These are phyloP conservation scores for Eremochloa ophiuroides DNA, from an alignment of 176 grass and related monocot species.

Conservation along the genomic window DNA sequence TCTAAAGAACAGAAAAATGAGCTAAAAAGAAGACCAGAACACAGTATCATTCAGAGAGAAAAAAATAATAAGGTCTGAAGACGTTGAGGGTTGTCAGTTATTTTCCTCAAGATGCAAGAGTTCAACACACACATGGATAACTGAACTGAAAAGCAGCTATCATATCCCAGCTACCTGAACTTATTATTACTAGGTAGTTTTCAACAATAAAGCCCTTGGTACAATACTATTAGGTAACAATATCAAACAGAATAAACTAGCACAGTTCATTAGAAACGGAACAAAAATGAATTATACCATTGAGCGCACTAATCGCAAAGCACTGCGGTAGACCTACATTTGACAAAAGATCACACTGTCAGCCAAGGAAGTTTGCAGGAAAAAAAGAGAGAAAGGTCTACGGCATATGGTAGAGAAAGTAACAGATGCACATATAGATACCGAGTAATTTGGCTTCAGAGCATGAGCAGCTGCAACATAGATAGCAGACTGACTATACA, in stretches of 20 bases:
- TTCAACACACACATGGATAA: constrained; percentile 1
- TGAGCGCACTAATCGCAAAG: constrained; percentile 78
- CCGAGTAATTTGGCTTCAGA: constrained; percentile 89
- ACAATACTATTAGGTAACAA: background rate
- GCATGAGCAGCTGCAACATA: constrained; percentile 99
- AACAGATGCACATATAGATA: constrained; percentile 19
- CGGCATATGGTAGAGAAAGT: background rate
- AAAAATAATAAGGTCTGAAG: background rate
- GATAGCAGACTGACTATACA: constrained; percentile 98
- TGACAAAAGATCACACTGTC: background rate
- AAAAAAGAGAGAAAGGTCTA: background rate
- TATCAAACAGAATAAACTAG: background rate
- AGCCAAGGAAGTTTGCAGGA: background rate
- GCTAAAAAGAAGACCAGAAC: background rate
- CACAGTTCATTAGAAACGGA: constrained; percentile 4
- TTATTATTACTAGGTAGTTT: background rate
- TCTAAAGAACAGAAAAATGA: background rate
- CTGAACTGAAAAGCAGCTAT: background rate
- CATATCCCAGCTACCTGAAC: constrained; percentile 7
- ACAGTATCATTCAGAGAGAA: background rate
- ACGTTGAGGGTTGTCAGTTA: background rate
- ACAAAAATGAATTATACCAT: constrained; percentile 53
- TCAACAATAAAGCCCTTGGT: background rate
- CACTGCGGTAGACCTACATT: constrained; percentile 96
- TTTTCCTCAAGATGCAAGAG: background rate